Evolutionary conservation across 1,139 yeast genomes (phyloP).

Genomic region (Trichomonascaceae sp.): DNA sequence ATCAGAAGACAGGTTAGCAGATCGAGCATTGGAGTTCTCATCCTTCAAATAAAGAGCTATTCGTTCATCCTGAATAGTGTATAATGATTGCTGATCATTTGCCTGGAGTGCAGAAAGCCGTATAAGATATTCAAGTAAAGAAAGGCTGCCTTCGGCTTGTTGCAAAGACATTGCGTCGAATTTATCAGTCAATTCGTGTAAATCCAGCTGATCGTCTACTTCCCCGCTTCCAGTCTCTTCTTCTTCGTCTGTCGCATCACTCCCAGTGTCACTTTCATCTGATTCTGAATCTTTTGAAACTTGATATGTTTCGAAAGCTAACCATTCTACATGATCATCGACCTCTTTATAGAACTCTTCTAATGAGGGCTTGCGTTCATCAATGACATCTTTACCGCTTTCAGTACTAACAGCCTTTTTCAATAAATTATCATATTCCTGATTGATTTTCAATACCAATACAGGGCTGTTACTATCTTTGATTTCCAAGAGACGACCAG

Average conservation of each 20-base stretch:
- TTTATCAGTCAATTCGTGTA: not conserved
- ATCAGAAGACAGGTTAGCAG: not conserved
- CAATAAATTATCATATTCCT: constrained; percentile 19
- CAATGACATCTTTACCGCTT: not conserved
- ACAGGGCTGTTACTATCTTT: constrained; percentile 67
- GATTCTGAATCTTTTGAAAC: constrained; percentile 22
- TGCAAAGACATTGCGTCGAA: constrained; percentile 1
- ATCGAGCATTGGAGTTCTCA: constrained; percentile 31
- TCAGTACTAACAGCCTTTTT: not conserved
- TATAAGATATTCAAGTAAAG: constrained; percentile 60
- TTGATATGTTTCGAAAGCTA: constrained; percentile 47
- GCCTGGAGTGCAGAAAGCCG: constrained; percentile 59
- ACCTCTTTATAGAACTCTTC: constrained; percentile 9
- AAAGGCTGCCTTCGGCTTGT: constrained; percentile 36
- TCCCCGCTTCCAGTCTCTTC: not conserved
- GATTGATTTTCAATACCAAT: constrained; percentile 50
- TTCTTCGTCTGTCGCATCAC: constrained; percentile 12
- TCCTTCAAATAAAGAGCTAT: constrained; percentile 58
- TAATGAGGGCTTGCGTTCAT: constrained; percentile 8
- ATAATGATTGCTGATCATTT: constrained; percentile 51
- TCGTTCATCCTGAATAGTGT: constrained; percentile 61
- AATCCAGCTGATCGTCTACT: not conserved
- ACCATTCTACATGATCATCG: constrained; percentile 37
- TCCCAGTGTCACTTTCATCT: constrained; percentile 25
- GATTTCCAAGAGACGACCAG: constrained; percentile 59